Evolutionary conservation across 495 filamentous ascomycete species (phyloP).

Genomic region (Rhypophila decipiens): DNA sequence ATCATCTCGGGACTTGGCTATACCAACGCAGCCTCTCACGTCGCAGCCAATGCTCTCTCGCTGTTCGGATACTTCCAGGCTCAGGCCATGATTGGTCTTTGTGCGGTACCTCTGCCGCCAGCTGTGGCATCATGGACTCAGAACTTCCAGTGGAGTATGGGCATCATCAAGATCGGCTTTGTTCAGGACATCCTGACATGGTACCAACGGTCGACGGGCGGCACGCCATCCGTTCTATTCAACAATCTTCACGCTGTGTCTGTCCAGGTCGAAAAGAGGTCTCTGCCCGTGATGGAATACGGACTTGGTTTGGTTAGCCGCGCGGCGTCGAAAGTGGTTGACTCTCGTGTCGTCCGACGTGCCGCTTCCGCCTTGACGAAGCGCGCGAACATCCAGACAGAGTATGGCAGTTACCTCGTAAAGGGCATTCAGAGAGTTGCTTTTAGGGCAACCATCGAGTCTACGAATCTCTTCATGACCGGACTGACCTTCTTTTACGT

Average conservation of each 20-base stretch:
- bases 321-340: constrained; percentile 35
- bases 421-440: constrained; percentile 86
- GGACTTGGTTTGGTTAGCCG: constrained; percentile 38
- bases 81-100: constrained; percentile 92
- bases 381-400: constrained; percentile 41
- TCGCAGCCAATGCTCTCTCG: constrained; percentile 87
- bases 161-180: constrained; percentile 84
- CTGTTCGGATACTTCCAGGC: constrained; percentile 95
- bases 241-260: constrained; percentile 68
- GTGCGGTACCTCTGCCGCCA: constrained; percentile 76
- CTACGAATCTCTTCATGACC: constrained; percentile 91
- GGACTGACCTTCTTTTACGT: constrained; percentile 85
- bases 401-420: constrained; percentile 56
- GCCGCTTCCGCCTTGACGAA: constrained; percentile 32
- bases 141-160: constrained; percentile 98
- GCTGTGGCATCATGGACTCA: constrained; percentile 93
- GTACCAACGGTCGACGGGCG: constrained; percentile 94
- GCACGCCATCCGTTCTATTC: constrained; percentile 74
- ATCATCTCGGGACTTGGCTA: constrained; percentile 77
- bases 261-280: constrained; percentile 72
- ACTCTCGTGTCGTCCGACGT: constrained; percentile 32
- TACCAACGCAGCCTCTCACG: constrained; percentile 94
- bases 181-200: constrained; percentile 85
- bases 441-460: constrained; percentile 78
- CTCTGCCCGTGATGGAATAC: constrained; percentile 26